Conservation (phyloP, 192 early-diverging fungal species). For the Rhizophlyctis rosea region DNA sequence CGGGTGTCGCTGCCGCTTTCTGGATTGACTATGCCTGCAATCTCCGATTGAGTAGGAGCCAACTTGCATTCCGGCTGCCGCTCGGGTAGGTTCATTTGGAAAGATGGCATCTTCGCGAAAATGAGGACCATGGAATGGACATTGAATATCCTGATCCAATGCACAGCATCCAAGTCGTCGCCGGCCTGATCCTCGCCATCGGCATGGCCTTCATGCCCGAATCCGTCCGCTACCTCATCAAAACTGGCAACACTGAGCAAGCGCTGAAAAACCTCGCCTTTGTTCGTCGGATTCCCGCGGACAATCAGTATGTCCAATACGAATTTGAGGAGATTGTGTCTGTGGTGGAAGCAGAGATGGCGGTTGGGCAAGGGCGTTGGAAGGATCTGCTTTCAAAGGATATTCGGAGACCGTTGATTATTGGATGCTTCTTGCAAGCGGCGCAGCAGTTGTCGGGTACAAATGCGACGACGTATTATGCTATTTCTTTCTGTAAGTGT, state of each 20-base stretch:
- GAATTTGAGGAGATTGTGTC: slow-evolving; percentile 55
- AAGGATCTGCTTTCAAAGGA: slow-evolving; percentile 53
- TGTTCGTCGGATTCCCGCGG: slow-evolving; percentile 36
- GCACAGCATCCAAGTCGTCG: slow-evolving; percentile 77
- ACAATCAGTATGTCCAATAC: slow-evolving; percentile 34
- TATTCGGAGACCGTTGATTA: slow-evolving; percentile 55
- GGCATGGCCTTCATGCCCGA: slow-evolving; percentile 73
- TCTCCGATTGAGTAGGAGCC: too few relatives aligned
- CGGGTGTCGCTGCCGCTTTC: slow-evolving; percentile 58
- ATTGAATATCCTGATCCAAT: slow-evolving; percentile 34
- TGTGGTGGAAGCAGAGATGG: slow-evolving; percentile 46
- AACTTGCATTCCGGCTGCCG: slow-evolving; percentile 17
- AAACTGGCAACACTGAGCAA: slow-evolving; percentile 40
- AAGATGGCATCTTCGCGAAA: too few relatives aligned
- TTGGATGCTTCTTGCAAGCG: slow-evolving; percentile 64
- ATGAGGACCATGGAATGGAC: too few relatives aligned
- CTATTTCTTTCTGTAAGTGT: too few relatives aligned
- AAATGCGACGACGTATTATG: slow-evolving; percentile 74
- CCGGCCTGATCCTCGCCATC: slow-evolving; percentile 65
- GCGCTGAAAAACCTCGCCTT: slow-evolving; percentile 43
- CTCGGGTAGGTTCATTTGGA: too few relatives aligned
- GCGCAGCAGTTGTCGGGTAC: slow-evolving; percentile 74
- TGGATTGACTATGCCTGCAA: slow-evolving; percentile 31
- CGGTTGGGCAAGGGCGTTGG: slow-evolving; percentile 50
- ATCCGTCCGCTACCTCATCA: slow-evolving; percentile 58